Conservation (phyloP, 2,329 filamentous ascomycete species). For the Cordyceps cicadae region DNA sequence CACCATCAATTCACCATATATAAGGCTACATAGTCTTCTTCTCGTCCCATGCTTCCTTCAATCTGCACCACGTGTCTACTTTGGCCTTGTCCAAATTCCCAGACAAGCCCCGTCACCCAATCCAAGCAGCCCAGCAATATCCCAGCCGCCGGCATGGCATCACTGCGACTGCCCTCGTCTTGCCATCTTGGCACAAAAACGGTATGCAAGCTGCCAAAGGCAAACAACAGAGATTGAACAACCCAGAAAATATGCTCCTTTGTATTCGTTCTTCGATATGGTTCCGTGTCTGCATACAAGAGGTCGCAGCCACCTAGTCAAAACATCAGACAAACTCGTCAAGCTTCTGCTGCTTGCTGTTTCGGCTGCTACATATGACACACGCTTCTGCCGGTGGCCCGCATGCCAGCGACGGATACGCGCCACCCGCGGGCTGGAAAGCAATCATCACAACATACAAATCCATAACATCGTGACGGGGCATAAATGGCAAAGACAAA, state of each 20-base stretch:
- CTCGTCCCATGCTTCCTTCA: background rate
- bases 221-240: background rate
- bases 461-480: constrained; percentile 18
- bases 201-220: background rate
- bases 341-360: background rate
- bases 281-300: background rate
- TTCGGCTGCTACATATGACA: background rate
- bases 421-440: background rate
- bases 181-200: background rate
- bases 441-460: constrained; percentile 16
- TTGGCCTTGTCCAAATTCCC: background rate
- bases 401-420: background rate
- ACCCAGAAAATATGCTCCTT: background rate
- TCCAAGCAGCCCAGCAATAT: background rate
- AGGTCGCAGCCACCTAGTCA: background rate
- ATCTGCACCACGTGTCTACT: background rate
- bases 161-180: background rate
- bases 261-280: constrained; percentile 3
- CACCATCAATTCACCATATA: constrained; percentile 9
- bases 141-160: background rate
- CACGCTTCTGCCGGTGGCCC: background rate
- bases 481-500: constrained; percentile 17
- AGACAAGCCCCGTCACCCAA: constrained; percentile 3
- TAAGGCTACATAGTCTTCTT: constrained; percentile 4
- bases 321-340: constrained; percentile 5